These are phyloP conservation scores for Paracamarosporium sp. DNA, from an alignment of 2,329 filamentous ascomycete genomes.

Conservation along the genomic window DNA sequence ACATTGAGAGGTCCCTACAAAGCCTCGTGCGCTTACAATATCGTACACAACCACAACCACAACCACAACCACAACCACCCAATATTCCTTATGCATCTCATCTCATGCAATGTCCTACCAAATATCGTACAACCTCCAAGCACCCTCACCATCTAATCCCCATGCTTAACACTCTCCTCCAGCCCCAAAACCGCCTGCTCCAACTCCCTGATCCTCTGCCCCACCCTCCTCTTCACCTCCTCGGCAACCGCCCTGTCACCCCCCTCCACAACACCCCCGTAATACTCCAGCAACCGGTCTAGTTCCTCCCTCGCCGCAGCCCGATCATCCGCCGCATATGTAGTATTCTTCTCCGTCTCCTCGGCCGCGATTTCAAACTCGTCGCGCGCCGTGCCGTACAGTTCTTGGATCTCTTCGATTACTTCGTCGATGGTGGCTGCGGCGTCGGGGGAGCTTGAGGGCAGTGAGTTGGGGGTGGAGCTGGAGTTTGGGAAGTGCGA, in stretches of 20 bases:
- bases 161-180: slow-evolving; percentile 58
- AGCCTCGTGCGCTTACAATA: not conserved
- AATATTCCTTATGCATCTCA: not conserved
- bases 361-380: slow-evolving; percentile 60
- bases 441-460: slow-evolving; percentile 22
- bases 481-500: slow-evolving; percentile 14
- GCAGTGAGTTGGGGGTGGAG: slow-evolving; percentile 9
- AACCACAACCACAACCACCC: not conserved
- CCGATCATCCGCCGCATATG: slow-evolving; percentile 63
- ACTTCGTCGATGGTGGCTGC: slow-evolving; percentile 33
- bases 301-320: slow-evolving; percentile 61
- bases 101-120: not conserved
- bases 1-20: not conserved
- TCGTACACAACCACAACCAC: not conserved
- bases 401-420: slow-evolving; percentile 44
- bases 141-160: slow-evolving; percentile 46
- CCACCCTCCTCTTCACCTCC: slow-evolving; percentile 59
- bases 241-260: slow-evolving; percentile 51
- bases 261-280: slow-evolving; percentile 50
- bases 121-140: slow-evolving; percentile 3
- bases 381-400: slow-evolving; percentile 48
- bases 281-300: slow-evolving; percentile 56
- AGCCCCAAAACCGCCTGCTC: slow-evolving; percentile 59
- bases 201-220: slow-evolving; percentile 60
- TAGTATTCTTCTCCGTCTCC: slow-evolving; percentile 60